These are phyloP conservation scores for Ballota nigra DNA, from an alignment of 257 asterid genomes.

Conservation along the genomic window DNA sequence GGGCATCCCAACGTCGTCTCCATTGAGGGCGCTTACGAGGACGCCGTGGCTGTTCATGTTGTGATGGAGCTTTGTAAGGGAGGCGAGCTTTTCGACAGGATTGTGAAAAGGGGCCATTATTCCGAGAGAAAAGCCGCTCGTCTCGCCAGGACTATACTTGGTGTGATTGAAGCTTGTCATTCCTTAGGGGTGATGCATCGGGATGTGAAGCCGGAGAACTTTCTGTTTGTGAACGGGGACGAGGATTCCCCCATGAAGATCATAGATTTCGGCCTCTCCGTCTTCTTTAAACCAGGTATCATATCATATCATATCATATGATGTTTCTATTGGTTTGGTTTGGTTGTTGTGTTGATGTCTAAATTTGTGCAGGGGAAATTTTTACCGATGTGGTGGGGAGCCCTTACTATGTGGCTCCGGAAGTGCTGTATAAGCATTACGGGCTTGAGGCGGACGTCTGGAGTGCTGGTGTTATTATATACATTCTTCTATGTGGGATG, in stretches of 20 bases:
- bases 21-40: slow-evolving; percentile 75
- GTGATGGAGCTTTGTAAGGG: slow-evolving; percentile 84
- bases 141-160: slow-evolving; percentile 69
- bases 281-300: slow-evolving; percentile 77
- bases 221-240: slow-evolving; percentile 50
- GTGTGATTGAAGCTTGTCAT: slow-evolving; percentile 69
- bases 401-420: slow-evolving; percentile 69
- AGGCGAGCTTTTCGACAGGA: slow-evolving; percentile 86
- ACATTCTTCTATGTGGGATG: slow-evolving; percentile 56
- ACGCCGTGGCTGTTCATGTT: slow-evolving; percentile 71
- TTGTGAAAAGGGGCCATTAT: slow-evolving; percentile 67
- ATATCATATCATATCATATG: too few species aligned
- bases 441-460: slow-evolving; percentile 64
- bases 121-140: slow-evolving; percentile 81
- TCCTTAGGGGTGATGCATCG: slow-evolving; percentile 87
- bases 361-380: slow-evolving; percentile 34
- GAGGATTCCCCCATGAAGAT: slow-evolving; percentile 76
- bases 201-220: slow-evolving; percentile 85
- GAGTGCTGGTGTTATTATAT: slow-evolving; percentile 66
- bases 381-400: slow-evolving; percentile 68
- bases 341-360: not conserved
- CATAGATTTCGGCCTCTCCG: slow-evolving; percentile 74
- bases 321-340: too few species aligned
- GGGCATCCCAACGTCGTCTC: slow-evolving; percentile 61
- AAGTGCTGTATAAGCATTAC: slow-evolving; percentile 49